Percentiles rank a stretch among this genome's conserved stretches.
phyloP scores from a whole-genome alignment of 2,329 filamentous ascomycete genomes.

The Sodiomyces alkalinus region DNA sequence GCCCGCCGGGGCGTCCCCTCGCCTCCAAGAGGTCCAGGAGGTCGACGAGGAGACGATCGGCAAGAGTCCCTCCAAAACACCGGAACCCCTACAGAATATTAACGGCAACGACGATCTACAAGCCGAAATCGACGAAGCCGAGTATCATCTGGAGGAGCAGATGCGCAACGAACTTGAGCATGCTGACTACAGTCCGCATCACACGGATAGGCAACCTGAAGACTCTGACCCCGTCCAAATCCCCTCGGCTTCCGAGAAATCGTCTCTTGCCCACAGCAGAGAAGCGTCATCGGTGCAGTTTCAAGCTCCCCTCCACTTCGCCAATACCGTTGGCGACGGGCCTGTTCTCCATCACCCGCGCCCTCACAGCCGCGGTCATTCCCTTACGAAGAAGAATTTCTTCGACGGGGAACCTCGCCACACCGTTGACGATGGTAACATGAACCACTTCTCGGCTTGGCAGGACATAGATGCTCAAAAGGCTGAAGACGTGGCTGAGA shows the following conservation, averaged over 20 bases:
- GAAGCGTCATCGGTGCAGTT: conserved; percentile 34
- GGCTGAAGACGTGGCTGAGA: conserved; percentile 44
- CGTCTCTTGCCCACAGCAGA: conserved; percentile 18
- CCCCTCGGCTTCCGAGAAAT: conserved; percentile 3
- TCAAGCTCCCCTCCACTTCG: conserved; percentile 32
- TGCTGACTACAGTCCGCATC: conserved; percentile 57
- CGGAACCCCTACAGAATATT: conserved; percentile 30
- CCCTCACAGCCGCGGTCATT: conserved; percentile 60
- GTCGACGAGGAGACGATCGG: conserved; percentile 47
- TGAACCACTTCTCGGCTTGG: conserved; percentile 22
- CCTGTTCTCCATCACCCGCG: conserved; percentile 55
- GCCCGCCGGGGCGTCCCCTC: conserved; percentile 39
- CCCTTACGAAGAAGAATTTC: conserved; percentile 52
- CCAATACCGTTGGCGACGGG: conserved; percentile 35
- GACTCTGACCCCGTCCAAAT: conserved; percentile 1
- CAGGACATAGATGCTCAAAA: conserved; percentile 24
- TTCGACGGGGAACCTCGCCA: conserved; percentile 31
- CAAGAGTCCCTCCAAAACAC: conserved; percentile 39
- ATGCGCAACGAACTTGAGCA: conserved; percentile 67
- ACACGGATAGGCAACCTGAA: conserved; percentile 16
- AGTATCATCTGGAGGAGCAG: conserved; percentile 71
- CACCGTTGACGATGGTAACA: conserved; percentile 19
- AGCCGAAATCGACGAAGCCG: conserved; percentile 70
- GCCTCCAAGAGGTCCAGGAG: conserved; percentile 59
- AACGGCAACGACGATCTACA: conserved; percentile 47